These are phyloP conservation scores for Boletus coccyginus DNA, from an alignment of 768 basidiomycete genomes.

Conservation along the genomic window DNA sequence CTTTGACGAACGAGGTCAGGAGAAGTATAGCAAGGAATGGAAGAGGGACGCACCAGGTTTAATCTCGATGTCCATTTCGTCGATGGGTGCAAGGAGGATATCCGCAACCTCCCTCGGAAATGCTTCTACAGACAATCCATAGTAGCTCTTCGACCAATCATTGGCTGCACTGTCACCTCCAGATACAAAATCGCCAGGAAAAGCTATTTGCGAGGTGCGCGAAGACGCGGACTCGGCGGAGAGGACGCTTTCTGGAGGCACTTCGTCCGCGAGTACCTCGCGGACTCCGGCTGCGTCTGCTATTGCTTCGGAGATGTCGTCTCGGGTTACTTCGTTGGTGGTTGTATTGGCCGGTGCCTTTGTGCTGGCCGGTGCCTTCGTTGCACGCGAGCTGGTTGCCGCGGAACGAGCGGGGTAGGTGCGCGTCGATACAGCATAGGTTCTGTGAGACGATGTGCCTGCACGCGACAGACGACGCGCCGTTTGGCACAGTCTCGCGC, in stretches of 20 bases:
- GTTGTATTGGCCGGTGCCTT: slow-evolving; percentile 34
- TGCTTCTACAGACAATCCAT: slow-evolving; percentile 73
- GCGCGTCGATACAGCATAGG: slow-evolving; percentile 26
- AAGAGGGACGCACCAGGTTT: slow-evolving; percentile 70
- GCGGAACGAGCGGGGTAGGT: slow-evolving; percentile 24
- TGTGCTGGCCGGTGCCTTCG: slow-evolving; percentile 31
- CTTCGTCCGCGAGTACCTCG: slow-evolving; percentile 13
- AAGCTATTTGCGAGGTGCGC: slow-evolving; percentile 18
- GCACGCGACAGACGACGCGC: slow-evolving; percentile 4
- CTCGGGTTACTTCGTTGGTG: slow-evolving; percentile 18
- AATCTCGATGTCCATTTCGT: slow-evolving; percentile 81
- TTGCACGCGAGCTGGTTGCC: slow-evolving; percentile 17
- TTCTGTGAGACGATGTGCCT: background rate
- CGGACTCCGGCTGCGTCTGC: slow-evolving; percentile 15
- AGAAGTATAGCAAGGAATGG: too few species aligned
- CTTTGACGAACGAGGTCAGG: slow-evolving; percentile 37
- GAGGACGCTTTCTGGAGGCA: slow-evolving; percentile 14
- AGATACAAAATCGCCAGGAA: slow-evolving; percentile 27
- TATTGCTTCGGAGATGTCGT: slow-evolving; percentile 20
- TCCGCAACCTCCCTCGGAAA: slow-evolving; percentile 76
- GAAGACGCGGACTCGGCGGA: slow-evolving; percentile 11
- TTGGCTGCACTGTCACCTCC: slow-evolving; percentile 32
- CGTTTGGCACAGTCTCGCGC: slow-evolving; percentile 7
- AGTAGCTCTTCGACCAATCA: slow-evolving; percentile 89
- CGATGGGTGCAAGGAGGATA: slow-evolving; percentile 68